Evolutionary conservation across 768 basidiomycete genomes (phyloP), one percentile per base, ranked within the genome.

Genomic region (Macrocybe gigantea): DNA sequence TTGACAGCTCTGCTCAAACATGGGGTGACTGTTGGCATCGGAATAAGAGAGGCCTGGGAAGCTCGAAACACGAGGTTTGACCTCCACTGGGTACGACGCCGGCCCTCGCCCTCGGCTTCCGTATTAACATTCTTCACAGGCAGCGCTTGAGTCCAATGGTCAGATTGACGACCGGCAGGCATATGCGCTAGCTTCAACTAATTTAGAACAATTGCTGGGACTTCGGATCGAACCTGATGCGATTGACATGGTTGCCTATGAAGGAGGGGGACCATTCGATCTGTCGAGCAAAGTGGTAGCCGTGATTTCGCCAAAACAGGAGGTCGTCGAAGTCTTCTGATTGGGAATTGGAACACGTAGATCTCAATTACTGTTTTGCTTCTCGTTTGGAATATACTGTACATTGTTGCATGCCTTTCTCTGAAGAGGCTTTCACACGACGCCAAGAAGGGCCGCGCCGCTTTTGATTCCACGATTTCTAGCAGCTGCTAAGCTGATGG

Each of bases 1-100:
- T 78, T 93, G 35, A 74, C 79, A 4, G 77, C 71, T 14, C 72
- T 97, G 35, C 63, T 86, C 11, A 68, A 75, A 5, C 73, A 83
- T 33, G 83, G 82, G n/a, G 86, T 95, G n/a, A 82, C 81, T 13
- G 83, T 91, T n/a, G 88, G 79, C 13, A 59, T 92, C 43, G 87
- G 84, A 12, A 71, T 83, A 33, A 65, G 69, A 34, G 80, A 84
- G 51, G 79, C 80, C 31, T 90, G 83, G 83, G 72, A 77, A 50
- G 87, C 86, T 34, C 77, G 83, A 38, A 88, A 85, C 55, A 79
- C 81, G 9, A 77, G 87, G 7, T 85, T 90, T 56, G 88, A 93
- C 54, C 68, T 82, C 13, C 80, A 80, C 60, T 93, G 89, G 91
- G 87, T 86, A 53, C 57, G 79, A 69, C n/a, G n/a, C 29, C 12